phyloP scores from a whole-genome alignment of 2,329 filamentous ascomycete species.

The Hymenoscyphus repandus region DNA sequence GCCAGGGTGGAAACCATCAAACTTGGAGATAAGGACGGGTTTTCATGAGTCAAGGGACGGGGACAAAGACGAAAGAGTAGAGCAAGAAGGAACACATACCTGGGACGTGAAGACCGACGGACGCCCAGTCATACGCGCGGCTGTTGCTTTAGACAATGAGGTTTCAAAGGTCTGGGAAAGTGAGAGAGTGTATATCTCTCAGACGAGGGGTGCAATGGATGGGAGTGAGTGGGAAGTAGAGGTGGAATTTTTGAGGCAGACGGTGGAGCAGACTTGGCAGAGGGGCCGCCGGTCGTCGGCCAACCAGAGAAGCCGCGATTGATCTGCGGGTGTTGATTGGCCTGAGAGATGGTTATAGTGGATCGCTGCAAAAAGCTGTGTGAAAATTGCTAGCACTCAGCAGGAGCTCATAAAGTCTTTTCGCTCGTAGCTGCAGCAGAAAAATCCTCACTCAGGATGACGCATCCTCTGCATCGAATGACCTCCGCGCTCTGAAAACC shows the following conservation, averaged over 20 bases:
- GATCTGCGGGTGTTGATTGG: too few species aligned
- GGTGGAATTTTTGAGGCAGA: background rate
- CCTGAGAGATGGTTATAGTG: too few species aligned
- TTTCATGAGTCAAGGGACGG: constrained; percentile 13
- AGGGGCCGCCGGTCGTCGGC: too few species aligned
- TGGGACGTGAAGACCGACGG: constrained; percentile 82
- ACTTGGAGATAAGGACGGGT: constrained; percentile 17
- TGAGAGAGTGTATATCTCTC: constrained; percentile 7
- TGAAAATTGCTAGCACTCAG: too few species aligned
- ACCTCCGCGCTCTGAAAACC: too few species aligned
- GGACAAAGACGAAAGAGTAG: background rate
- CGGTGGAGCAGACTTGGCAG: background rate
- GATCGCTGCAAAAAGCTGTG: too few species aligned
- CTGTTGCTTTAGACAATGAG: constrained; percentile 19
- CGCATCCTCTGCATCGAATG: too few species aligned
- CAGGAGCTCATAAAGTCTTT: too few species aligned
- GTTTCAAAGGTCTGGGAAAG: constrained; percentile 3
- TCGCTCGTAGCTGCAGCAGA: too few species aligned
- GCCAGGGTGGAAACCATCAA: constrained; percentile 6
- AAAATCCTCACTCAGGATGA: too few species aligned
- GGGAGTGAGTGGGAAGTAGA: background rate
- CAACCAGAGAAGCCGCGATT: too few species aligned
- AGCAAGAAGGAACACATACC: constrained; percentile 43
- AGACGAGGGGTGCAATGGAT: background rate
- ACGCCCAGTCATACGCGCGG: constrained; percentile 80